phyloP scores from a whole-genome alignment of 345 rosid species.

The Eucalyptus regnans region DNA sequence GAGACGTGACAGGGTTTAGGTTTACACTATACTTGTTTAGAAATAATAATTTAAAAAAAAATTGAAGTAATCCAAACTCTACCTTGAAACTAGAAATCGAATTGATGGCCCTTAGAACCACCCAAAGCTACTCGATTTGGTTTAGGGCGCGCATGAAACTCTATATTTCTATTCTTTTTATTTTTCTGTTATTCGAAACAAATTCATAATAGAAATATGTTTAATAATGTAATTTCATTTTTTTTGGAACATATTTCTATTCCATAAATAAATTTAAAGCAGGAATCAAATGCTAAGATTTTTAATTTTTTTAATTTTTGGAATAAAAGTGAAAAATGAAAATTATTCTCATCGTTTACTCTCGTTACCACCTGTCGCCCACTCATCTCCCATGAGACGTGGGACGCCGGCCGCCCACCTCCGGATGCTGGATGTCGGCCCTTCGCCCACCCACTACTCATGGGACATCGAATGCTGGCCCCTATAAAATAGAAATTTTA shows the following conservation, averaged over 20 bases:
- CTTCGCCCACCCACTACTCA: accelerated
- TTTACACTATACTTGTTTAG: background rate
- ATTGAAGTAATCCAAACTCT: too few relatives aligned
- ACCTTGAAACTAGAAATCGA: too few relatives aligned
- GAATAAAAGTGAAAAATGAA: accelerated
- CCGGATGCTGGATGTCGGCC: accelerated
- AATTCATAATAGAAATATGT: accelerated
- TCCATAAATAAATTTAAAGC: too few relatives aligned
- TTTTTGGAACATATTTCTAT: too few relatives aligned
- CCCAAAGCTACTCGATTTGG: too few relatives aligned
- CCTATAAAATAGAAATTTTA: too few relatives aligned
- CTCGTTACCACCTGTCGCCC: accelerated
- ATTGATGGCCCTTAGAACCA: too few relatives aligned
- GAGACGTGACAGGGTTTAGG: background rate
- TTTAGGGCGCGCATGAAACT: accelerated
- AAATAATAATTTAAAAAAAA: too few relatives aligned
- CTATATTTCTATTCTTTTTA: too few relatives aligned
- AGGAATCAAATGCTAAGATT: too few relatives aligned
- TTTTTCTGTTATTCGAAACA: accelerated
- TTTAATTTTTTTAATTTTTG: too few relatives aligned
- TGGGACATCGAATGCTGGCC: accelerated
- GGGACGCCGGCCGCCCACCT: accelerated
- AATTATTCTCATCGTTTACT: accelerated
- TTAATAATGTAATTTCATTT: too few relatives aligned
- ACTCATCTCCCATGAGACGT: accelerated